These are phyloP conservation scores for Cryptococcus sp. DNA, from an alignment of 1,284 basidiomycete species.

Conservation along the genomic window DNA sequence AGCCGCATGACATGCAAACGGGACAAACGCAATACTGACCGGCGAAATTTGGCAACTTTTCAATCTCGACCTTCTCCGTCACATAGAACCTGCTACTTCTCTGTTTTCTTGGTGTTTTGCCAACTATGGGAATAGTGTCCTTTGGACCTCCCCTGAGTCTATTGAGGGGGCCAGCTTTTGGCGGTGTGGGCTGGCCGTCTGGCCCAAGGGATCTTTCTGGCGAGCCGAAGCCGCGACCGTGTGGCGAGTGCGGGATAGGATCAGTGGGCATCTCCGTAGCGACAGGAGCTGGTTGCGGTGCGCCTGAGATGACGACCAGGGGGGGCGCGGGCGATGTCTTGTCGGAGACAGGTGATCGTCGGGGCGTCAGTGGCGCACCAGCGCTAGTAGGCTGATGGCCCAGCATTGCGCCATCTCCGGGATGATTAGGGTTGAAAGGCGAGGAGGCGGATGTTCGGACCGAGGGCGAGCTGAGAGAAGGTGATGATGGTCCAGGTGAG, in stretches of 20 bases:
- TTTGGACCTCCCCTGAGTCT: conserved; percentile 61
- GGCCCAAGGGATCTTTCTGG: conserved; percentile 41
- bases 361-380: conserved; percentile 53
- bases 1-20: not conserved
- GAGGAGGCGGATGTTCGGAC: conserved; percentile 52
- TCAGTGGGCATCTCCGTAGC: conserved; percentile 66
- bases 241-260: conserved; percentile 59
- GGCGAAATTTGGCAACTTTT: conserved; percentile 88
- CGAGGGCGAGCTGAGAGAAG: conserved; percentile 40
- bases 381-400: conserved; percentile 8
- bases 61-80: conserved; percentile 93
- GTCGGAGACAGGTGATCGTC: conserved; percentile 48
- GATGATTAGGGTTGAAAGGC: conserved; percentile 41
- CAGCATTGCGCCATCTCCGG: not conserved
- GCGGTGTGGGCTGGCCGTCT: conserved; percentile 52
- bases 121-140: conserved; percentile 91
- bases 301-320: conserved; percentile 82
- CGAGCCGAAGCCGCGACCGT: conserved; percentile 47
- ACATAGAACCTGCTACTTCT: conserved; percentile 94
- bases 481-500: conserved; percentile 51
- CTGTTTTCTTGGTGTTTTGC: conserved; percentile 93
- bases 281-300: conserved; percentile 23
- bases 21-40: conserved; percentile 61
- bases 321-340: conserved; percentile 65
- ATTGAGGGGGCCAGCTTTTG: conserved; percentile 55